Evolutionary conservation across 306 rosid genomes (phyloP), one percentile per base, ranked within the genome.

Genomic region (Vigna hirtella): DNA sequence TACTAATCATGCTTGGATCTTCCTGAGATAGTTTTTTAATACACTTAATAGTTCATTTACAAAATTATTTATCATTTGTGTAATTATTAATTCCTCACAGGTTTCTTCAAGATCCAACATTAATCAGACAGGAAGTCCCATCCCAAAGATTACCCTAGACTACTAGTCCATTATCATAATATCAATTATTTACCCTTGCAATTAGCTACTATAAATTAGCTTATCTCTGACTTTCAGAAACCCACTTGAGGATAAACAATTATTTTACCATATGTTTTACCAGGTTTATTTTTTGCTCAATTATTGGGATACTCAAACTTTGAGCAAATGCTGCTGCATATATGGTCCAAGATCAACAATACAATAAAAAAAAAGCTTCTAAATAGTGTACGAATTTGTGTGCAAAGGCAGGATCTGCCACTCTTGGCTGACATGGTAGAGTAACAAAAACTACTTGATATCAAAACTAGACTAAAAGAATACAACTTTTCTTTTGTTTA

Each of bases 61-160:
- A 53, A 52, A 75, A 76, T 64, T 66, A 20, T 28, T 69, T 62
- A 57, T 40, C 47, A 77, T 73, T 75, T 76, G 55, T 77, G 81
- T 82, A 56, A 42, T 32, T 49, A 64, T 56, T 15, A 53, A 12
- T 75, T 70, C 62, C 58, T 47, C 58, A 55, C 62, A 66, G 61
- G 42, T 63, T 69, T 71, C 78, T 77, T 61, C 82, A 75, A 82
- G 86, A 85, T 76, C 84, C 84, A 79, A 57, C 80, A 70, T 74
- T 12, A 26, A 75, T 78, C 50, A 70, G 79, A 74, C 84, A 66
- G 4, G 50, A 62, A 70, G 59, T 62, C 84, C 76, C 76, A 30
- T 77, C 53, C 43, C 59, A 69, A 74, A 77, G 38, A 70, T 80
- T 66, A 72, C 58, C 78, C 66, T 81, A 85, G 76, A 67, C 83